phyloP scores from a whole-genome alignment of 164 flowering plant genomes.

The Liriodendron chinense region DNA sequence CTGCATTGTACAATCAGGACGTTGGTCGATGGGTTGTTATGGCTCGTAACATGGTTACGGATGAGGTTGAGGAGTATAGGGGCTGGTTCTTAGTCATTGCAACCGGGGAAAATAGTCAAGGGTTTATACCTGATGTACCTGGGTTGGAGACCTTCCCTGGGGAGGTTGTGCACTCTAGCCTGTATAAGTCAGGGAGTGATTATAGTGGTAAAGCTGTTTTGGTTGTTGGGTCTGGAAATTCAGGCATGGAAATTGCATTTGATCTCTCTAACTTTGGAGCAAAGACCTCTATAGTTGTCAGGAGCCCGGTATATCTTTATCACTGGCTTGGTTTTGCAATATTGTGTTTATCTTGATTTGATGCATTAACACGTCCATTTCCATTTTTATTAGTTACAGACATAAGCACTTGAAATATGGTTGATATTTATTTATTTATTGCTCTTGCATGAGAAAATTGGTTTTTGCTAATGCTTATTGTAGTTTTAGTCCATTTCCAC shows the following conservation, averaged over 20 bases:
- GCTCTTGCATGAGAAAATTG: too few species aligned
- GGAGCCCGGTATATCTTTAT: slow-evolving; percentile 3
- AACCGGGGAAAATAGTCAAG: slow-evolving; percentile 46
- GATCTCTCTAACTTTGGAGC: slow-evolving; percentile 48
- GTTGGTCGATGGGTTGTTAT: slow-evolving; percentile 2
- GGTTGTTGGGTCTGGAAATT: slow-evolving; percentile 77
- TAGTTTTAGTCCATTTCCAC: too few species aligned
- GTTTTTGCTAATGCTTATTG: too few species aligned
- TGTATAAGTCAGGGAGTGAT: slow-evolving; percentile 37
- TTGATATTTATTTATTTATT: too few species aligned
- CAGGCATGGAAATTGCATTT: slow-evolving; percentile 72
- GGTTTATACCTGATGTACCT: slow-evolving; percentile 36
- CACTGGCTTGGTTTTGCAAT: not conserved
- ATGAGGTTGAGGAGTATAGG: slow-evolving; percentile 26
- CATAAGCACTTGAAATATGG: too few species aligned
- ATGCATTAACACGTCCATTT: too few species aligned
- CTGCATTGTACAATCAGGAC: not conserved
- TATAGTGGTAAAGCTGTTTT: slow-evolving; percentile 37
- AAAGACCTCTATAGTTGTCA: slow-evolving; percentile 32
- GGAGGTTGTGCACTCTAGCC: slow-evolving; percentile 40
- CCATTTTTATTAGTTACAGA: too few species aligned
- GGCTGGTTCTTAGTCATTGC: slow-evolving; percentile 56
- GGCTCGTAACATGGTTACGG: not conserved
- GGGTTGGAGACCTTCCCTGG: slow-evolving; percentile 44
- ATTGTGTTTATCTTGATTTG: too few species aligned